Evolutionary conservation across 331 rosid species (phyloP), one percentile per base, ranked within the genome.

Genomic region (Telfairia occidentalis): DNA sequence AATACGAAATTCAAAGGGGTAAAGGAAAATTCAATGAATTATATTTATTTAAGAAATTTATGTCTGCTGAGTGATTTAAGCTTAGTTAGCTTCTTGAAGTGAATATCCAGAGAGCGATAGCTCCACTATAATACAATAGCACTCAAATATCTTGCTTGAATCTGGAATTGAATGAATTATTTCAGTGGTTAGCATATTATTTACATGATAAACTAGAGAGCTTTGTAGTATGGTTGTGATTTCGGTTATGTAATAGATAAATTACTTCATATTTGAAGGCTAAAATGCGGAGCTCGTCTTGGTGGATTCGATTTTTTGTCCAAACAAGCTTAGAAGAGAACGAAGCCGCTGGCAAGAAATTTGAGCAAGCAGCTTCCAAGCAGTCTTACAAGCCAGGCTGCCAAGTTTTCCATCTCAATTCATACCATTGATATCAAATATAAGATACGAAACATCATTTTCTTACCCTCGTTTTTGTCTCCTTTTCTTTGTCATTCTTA

Each of bases 391-490:
- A 64, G 77, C 89, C 97, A 72, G 48, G 77, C 81, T 90, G 98
- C 83, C 93, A 92, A 88, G 80, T 90, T 66, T 90, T 90, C 83
- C 98, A 92, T 82, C 92, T 92, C 63, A 89, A 76, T 78, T 85
- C 92, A 78, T 83, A 81, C 55, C 87, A 89, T 72, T 92, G 81
- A 85, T 81, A 42, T 63, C 35, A 66, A 10, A 38, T 40, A 70
- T 55, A 70, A 81, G 81, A 58, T 75, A 30, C 10, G 63, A 37
- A 34, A 34, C 15, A 28, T 73, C 24, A 49, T 73, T 55, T 73
- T 83, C 69, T 43, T 38, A 63, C 49, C 75, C 34, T 38, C 75
- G 40, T 37, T 78, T 76, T 49, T 61, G 86, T 85, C 74, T 58
- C 71, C 26, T 59, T 60, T 77, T 80, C 78, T 79, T 45, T 67